Evolutionary conservation across 352 stramenopile genomes (phyloP), one percentile per base, ranked within the genome.

Genomic region (Phytophthora brassicae): DNA sequence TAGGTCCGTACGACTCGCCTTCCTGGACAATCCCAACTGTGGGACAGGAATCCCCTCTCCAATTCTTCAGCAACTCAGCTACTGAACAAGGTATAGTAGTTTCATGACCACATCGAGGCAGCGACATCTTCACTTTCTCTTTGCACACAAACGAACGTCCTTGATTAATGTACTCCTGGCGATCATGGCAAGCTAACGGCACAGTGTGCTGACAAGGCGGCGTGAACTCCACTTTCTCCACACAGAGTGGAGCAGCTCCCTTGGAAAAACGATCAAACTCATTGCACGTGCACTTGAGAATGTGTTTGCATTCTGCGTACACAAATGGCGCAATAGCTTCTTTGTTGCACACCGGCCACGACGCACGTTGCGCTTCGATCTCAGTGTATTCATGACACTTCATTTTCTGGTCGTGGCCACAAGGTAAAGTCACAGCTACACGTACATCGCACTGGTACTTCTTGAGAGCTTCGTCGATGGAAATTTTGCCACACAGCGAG

Each of bases 61-160:
- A 95, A 4, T 70, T 22, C 0, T 68, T 64, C 16, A 96, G 62
- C 6, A 26, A 58, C 20, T 71, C 65, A 19, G 79, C 72, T 19
- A 64, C 75, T 22, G 77, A 47, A 62, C 87, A 96, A 4, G 74
- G 44, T 0, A 91, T 57, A 24, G 45, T 62, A 7, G 59, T 64
- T n/a, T 80, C 55, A 33, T 94, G 87, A 3, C 77, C 79, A 53
- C 87, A 96, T 29, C 87, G 72, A 22, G 85, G 85, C 22, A 96
- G 51, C 11, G 64, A 47, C 17, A 81, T 33, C 16, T 59, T 70
- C 9, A 93, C 67, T 16, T 74, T 84, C 31, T 92, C 50, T 43
- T 79, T 70, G 63, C 80, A 88, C 4, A 81, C 39, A 68, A 86
- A 90, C 20, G 16, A 55, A 38, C 50, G 66, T 22, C 56, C 46